Conservation (phyloP, 2,329 filamentous ascomycete genomes). For the Colletotrichum tofieldiae region DNA sequence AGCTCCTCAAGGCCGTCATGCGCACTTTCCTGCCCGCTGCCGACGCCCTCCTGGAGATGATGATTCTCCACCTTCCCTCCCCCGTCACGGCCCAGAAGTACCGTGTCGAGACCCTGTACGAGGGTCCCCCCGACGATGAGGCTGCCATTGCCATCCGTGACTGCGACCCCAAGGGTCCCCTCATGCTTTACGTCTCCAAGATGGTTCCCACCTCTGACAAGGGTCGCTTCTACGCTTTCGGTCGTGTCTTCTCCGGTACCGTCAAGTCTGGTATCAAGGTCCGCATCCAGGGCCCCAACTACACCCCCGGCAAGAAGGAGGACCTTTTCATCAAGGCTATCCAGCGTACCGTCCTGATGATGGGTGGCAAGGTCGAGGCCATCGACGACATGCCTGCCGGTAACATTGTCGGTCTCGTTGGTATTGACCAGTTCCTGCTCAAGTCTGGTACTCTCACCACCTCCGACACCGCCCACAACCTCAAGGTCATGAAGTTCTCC, state of each 20-base stretch:
- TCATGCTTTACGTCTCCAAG: conserved; percentile 99
- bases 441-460: conserved; percentile 99
- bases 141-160: conserved; percentile 97
- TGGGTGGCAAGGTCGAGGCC: conserved; percentile 99
- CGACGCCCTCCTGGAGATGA: conserved; percentile 99
- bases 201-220: conserved; percentile 99
- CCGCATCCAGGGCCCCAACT: conserved; percentile 99
- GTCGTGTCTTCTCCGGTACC: conserved; percentile 99
- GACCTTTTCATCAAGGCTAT: conserved; percentile 99
- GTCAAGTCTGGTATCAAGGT: conserved; percentile 98
- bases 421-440: conserved; percentile 99
- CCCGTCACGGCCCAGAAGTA: conserved; percentile 97
- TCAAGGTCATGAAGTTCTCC: conserved; percentile 99
- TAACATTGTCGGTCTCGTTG: conserved; percentile 99
- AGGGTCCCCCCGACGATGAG: conserved; percentile 95
- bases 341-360: conserved; percentile 99
- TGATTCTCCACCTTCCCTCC: conserved; percentile 99
- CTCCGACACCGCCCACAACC: conserved; percentile 97
- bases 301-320: conserved; percentile 97
- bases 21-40: conserved; percentile 98
- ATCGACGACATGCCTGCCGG: conserved; percentile 99
- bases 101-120: conserved; percentile 98
- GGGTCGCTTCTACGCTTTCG: conserved; percentile 99
- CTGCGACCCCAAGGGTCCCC: conserved; percentile 97
- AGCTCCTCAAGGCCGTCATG: conserved; percentile 98